phyloP scores from a whole-genome alignment of 2,329 filamentous ascomycete species.

The Sarocladium strictum region DNA sequence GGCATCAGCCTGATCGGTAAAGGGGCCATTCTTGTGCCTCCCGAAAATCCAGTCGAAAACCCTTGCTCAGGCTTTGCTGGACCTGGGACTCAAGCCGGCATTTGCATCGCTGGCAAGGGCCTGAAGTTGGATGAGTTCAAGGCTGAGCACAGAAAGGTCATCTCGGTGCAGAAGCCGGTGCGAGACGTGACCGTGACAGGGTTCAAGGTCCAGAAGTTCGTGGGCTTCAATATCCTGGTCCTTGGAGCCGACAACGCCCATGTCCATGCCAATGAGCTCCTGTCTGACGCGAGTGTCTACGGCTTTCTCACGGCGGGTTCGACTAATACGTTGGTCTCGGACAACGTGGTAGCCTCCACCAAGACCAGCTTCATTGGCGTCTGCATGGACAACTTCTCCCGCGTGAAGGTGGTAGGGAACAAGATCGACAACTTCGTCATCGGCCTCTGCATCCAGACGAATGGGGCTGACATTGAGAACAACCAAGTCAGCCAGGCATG shows the following conservation, averaged over 20 bases:
- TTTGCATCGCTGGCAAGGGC: slow-evolving; percentile 26
- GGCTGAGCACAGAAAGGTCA: slow-evolving; percentile 24
- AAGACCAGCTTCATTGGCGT: slow-evolving; percentile 22
- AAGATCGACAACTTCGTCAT: slow-evolving; percentile 22
- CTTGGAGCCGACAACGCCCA: slow-evolving; percentile 24
- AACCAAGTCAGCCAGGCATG: slow-evolving; percentile 27
- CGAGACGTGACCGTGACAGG: slow-evolving; percentile 26
- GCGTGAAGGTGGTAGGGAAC: slow-evolving; percentile 22
- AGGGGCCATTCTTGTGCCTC: slow-evolving; percentile 21
- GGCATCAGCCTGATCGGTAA: slow-evolving; percentile 26
- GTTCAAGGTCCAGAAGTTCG: slow-evolving; percentile 25
- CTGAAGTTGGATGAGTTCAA: slow-evolving; percentile 20
- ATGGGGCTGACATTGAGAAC: slow-evolving; percentile 22
- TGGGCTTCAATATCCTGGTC: slow-evolving; percentile 29
- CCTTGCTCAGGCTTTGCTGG: slow-evolving; percentile 25
- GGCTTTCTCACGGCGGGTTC: slow-evolving; percentile 31
- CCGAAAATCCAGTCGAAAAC: slow-evolving; percentile 18
- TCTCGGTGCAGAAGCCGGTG: slow-evolving; percentile 19
- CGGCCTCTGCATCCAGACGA: slow-evolving; percentile 29
- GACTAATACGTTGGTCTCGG: slow-evolving; percentile 19
- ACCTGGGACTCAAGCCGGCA: slow-evolving; percentile 19
- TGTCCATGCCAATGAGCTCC: slow-evolving; percentile 20
- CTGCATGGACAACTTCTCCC: slow-evolving; percentile 28
- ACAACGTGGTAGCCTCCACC: slow-evolving; percentile 22
- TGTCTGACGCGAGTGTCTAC: slow-evolving; percentile 23